Base-by-base conservation (phyloP, 768 basidiomycete species). In the Tephrocybe sp. region DNA sequence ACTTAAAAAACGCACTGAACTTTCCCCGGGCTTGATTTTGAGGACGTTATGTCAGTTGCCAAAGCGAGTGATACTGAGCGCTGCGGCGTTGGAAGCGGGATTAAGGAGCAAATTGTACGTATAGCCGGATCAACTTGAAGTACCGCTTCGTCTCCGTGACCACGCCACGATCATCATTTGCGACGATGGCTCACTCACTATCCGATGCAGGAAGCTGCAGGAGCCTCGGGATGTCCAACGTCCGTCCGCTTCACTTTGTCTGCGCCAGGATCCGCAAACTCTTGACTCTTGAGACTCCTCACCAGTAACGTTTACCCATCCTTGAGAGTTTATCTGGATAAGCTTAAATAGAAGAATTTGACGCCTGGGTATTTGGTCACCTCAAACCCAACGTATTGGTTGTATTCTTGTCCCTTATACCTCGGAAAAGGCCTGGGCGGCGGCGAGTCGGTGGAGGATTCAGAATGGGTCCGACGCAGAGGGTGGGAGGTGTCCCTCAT, bases 401-500 rank as follows among this genome's bases (percentile, higher is more conserved):
- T 64, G 7, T 71, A 4, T 26, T 75, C 15, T 53, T 71, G n/a
- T n/a, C n/a, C n/a, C n/a, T n/a, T n/a, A n/a, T n/a, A n/a, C 32
- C 39, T 76, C 4, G 73, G 72, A 2, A 62, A 66, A 44, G 74
- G 76, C n/a, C 58, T 75, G 0, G 68, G 69, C 19, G 57, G 62
- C 15, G 73, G 70, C 0, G 52, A 59, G 35, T 63, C 64, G 58
- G 41, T 74, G 8, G 71, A 72, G 46, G 49, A n/a, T n/a, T n/a
- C n/a, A n/a, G n/a, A 44, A 13, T 75, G 72, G 73, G 58, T 71
- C 8, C 54, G 58, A 22, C 55, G 48, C 1, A 66, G 69, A n/a
- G 72, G 72, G 12, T 74, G 72, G 69, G 69, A 71, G 73, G 83
- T 87, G n/a, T 87, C 87, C 6, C 60, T 79, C 30, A 76, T 78